Percentiles rank a stretch among this genome's conserved stretches.
These are phyloP conservation scores for Nitzschia sp. DNA, from an alignment of 108 stramenopile genomes.

Conservation along the genomic window DNA sequence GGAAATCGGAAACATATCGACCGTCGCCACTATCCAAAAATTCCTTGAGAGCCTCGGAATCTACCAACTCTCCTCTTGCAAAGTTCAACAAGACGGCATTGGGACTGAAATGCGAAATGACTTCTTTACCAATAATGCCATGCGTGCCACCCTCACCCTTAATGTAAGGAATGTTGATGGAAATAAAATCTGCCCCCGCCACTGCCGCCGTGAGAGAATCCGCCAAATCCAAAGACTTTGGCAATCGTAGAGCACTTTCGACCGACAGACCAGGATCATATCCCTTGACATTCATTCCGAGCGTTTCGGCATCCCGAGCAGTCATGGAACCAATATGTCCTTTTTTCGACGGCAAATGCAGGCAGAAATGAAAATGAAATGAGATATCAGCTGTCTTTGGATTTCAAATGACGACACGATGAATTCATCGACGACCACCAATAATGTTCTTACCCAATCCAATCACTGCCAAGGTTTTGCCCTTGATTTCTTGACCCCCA, in stretches of 20 bases:
- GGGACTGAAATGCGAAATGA: slow-evolving; percentile 77
- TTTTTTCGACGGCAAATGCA: slow-evolving; percentile 4
- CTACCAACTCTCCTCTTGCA: slow-evolving; percentile 94
- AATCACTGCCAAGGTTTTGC: slow-evolving; percentile 94
- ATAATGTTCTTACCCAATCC: slow-evolving; percentile 77
- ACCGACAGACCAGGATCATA: slow-evolving; percentile 95
- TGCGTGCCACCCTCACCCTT: slow-evolving; percentile 90
- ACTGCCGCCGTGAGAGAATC: slow-evolving; percentile 80
- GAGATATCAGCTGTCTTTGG: background rate
- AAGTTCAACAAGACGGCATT: slow-evolving; percentile 91
- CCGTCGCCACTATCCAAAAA: slow-evolving; percentile 81
- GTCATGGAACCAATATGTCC: slow-evolving; percentile 94
- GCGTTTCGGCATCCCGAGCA: slow-evolving; percentile 79
- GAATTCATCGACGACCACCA: no score
- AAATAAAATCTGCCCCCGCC: slow-evolving; percentile 87
- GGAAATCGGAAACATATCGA: slow-evolving; percentile 87
- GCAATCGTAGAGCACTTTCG: slow-evolving; percentile 82
- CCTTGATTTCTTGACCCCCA: slow-evolving; percentile 89
- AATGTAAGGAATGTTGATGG: slow-evolving; percentile 94
- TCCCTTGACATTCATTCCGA: slow-evolving; percentile 91
- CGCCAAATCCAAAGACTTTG: slow-evolving; percentile 59
- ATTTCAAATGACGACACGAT: background rate
- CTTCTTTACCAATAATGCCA: slow-evolving; percentile 81
- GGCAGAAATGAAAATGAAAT: background rate
- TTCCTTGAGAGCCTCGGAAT: slow-evolving; percentile 87